A percentile compares a stretch with the other conserved stretches of the same genome.
Conservation (phyloP, 768 basidiomycete genomes). For the Coprinopsis marcescibilis region DNA sequence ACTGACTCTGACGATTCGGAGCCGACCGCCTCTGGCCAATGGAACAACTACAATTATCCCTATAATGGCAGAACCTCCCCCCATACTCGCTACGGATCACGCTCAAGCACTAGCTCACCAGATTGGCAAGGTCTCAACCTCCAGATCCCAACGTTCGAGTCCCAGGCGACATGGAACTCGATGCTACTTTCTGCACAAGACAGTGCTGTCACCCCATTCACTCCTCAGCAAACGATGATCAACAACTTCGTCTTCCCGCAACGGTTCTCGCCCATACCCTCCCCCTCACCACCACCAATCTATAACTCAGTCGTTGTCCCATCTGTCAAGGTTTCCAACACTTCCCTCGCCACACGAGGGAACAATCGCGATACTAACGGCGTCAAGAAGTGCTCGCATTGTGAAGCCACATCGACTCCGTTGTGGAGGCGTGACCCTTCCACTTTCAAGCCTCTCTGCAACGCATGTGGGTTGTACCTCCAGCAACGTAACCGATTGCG, state of each 20-base stretch:
- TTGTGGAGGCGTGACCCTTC: constrained; percentile 44
- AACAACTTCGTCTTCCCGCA: constrained; percentile 24
- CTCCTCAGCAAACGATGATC: constrained; percentile 18
- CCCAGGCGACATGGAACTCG: constrained; percentile 22
- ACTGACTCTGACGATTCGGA: constrained; percentile 8
- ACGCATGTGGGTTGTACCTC: constrained; percentile 43
- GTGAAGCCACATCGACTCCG: constrained; percentile 40
- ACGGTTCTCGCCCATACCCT: constrained; percentile 28
- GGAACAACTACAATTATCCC: constrained; percentile 1
- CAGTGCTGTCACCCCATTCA: constrained; percentile 21
- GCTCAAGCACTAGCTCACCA: constrained; percentile 9
- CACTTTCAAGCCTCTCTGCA: constrained; percentile 40
- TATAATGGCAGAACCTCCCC: constrained; percentile 2
- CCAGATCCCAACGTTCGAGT: constrained; percentile 23
- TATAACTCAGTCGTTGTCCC: constrained; percentile 13
- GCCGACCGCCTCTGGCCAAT: constrained; percentile 6
- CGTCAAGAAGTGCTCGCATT: constrained; percentile 40
- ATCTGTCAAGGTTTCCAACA: neutral
- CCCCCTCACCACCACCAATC: constrained; percentile 28
- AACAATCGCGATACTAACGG: constrained; percentile 22
- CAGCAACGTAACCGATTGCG: constrained; percentile 42
- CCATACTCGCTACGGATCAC: neutral
- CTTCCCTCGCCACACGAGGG: constrained; percentile 19
- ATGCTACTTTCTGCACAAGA: constrained; percentile 22
- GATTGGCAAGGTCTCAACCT: constrained; percentile 15